Conservation (phyloP, 1,284 basidiomycete genomes). For the Dichomitus squalens region DNA sequence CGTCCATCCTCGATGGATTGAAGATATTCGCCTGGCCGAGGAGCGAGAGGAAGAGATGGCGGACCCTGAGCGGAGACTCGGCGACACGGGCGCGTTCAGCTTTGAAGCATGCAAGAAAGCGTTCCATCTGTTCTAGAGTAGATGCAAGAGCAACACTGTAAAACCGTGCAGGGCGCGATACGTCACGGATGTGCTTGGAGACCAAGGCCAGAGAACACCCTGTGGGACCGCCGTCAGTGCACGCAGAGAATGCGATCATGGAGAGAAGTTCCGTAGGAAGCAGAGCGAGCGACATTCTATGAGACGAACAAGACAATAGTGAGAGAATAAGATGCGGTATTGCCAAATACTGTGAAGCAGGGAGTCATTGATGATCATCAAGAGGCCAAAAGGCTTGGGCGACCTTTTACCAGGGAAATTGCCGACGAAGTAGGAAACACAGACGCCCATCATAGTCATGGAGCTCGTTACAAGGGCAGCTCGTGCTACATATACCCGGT, state of each 20-base stretch:
- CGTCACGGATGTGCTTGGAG: slow-evolving; percentile 12
- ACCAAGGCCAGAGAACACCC: slow-evolving; percentile 16
- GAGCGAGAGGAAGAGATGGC: slow-evolving; percentile 13
- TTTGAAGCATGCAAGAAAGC: slow-evolving; percentile 12
- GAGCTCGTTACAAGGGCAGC: too few species aligned
- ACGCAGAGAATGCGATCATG: slow-evolving; percentile 17
- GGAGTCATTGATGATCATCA: too few species aligned
- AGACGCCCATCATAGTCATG: too few species aligned
- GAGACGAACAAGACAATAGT: too few species aligned
- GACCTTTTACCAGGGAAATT: too few species aligned
- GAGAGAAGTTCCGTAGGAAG: slow-evolving; percentile 10
- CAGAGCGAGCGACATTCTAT: not conserved
- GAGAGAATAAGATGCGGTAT: too few species aligned
- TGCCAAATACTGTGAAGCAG: too few species aligned
- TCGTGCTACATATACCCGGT: too few species aligned
- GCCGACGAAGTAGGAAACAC: too few species aligned
- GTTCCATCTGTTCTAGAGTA: slow-evolving; percentile 8
- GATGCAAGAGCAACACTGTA: slow-evolving; percentile 15
- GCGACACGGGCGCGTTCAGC: slow-evolving; percentile 3
- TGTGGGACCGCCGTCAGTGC: slow-evolving; percentile 20
- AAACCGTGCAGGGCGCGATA: slow-evolving; percentile 14
- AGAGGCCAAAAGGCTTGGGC: too few species aligned
- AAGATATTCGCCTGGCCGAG: not conserved
- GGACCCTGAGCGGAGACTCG: slow-evolving; percentile 5
- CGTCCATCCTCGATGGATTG: not conserved